These are phyloP conservation scores for Venturia effusa DNA, from an alignment of 2,329 filamentous ascomycete species.

Conservation along the genomic window DNA sequence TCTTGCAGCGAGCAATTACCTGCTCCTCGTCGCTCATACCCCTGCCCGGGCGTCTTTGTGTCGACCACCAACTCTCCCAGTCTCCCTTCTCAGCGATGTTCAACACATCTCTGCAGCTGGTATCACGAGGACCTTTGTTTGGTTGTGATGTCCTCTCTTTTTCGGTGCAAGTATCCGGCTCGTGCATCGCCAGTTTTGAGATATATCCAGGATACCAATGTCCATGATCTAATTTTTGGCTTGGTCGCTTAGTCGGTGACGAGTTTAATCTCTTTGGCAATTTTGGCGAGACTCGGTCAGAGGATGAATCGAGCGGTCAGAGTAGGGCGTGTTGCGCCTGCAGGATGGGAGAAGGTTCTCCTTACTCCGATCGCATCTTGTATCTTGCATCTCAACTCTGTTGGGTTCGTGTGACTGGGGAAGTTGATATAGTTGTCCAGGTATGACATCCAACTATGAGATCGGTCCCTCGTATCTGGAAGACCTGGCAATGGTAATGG, in stretches of 20 bases:
- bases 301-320: constrained; percentile 17
- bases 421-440: neutral
- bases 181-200: too few relatives aligned
- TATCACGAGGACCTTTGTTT: too few relatives aligned
- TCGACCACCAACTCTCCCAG: too few relatives aligned
- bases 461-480: neutral
- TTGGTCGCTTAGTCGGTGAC: constrained; percentile 31
- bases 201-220: constrained; percentile 25
- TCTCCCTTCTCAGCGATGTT: too few relatives aligned
- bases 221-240: constrained; percentile 33
- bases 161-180: too few relatives aligned
- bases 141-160: too few relatives aligned
- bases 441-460: neutral
- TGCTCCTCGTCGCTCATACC: too few relatives aligned
- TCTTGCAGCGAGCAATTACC: too few relatives aligned
- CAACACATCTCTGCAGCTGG: too few relatives aligned
- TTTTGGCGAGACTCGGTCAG: constrained; percentile 28
- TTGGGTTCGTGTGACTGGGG: neutral
- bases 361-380: constrained; percentile 33
- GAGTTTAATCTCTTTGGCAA: constrained; percentile 32
- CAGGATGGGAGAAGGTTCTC: constrained; percentile 30
- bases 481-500: neutral
- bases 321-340: constrained; percentile 19
- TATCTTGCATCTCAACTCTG: constrained; percentile 17
- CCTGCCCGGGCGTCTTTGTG: too few relatives aligned